A percentile compares a stretch with the other conserved stretches of the same genome.
phyloP scores from a whole-genome alignment of 2,329 filamentous ascomycete species.

The Exophiala aquamarina region DNA sequence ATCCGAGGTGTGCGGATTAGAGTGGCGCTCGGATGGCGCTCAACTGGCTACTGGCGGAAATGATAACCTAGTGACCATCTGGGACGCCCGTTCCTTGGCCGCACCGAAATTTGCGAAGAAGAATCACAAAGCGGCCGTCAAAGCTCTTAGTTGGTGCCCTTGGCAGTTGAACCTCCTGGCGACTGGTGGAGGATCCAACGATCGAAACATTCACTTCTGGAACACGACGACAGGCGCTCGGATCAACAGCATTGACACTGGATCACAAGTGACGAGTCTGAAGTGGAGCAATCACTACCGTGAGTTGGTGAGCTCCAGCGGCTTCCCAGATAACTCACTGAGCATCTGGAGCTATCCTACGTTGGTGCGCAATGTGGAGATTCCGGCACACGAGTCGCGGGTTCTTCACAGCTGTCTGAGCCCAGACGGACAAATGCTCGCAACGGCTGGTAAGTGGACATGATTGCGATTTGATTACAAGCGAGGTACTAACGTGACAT shows the following conservation, averaged over 20 bases:
- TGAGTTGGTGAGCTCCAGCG: slow-evolving; percentile 95
- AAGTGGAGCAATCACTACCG: slow-evolving; percentile 97
- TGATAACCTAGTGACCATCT: slow-evolving; percentile 98
- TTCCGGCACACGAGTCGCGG: slow-evolving; percentile 93
- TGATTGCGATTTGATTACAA: neutral
- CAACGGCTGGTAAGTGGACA: slow-evolving; percentile 70
- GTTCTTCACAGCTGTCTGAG: slow-evolving; percentile 96
- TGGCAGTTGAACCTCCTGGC: slow-evolving; percentile 98
- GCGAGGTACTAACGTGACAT: slow-evolving; percentile 25
- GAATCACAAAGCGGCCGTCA: slow-evolving; percentile 98
- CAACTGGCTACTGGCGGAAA: slow-evolving; percentile 98
- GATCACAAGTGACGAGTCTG: slow-evolving; percentile 93
- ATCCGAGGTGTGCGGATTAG: slow-evolving; percentile 94
- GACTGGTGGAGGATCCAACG: slow-evolving; percentile 92
- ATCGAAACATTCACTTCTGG: slow-evolving; percentile 99
- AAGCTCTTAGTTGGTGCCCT: slow-evolving; percentile 97
- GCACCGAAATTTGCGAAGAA: slow-evolving; percentile 99
- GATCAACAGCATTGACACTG: slow-evolving; percentile 98
- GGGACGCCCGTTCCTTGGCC: slow-evolving; percentile 90
- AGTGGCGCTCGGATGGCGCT: slow-evolving; percentile 94
- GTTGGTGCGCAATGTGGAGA: slow-evolving; percentile 94
- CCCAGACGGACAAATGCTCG: slow-evolving; percentile 96
- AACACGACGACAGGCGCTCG: slow-evolving; percentile 96
- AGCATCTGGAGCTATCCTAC: slow-evolving; percentile 99
- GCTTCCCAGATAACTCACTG: slow-evolving; percentile 98